Percentiles rank a stretch among this genome's conserved stretches.
These are phyloP conservation scores for Nyctanthes arbortristis DNA, from an alignment of 257 asterid genomes.

Conservation along the genomic window DNA sequence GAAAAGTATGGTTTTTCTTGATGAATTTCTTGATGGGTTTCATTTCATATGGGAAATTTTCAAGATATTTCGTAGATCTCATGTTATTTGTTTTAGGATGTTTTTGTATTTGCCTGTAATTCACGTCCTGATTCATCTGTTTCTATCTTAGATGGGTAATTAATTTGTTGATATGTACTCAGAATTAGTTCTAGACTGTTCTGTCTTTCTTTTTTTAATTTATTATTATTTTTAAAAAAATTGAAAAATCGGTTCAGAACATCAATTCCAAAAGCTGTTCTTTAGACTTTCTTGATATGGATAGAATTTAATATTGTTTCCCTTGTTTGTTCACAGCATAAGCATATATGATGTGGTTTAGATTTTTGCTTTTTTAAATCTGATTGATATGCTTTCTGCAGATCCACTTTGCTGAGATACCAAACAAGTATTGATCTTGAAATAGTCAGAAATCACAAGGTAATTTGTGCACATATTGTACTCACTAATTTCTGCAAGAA, in stretches of 20 bases:
- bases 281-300: slow-evolving; percentile 12
- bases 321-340: too few relatives aligned
- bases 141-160: slow-evolving; percentile 6
- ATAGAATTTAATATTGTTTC: slow-evolving; percentile 8
- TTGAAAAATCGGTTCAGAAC: neutral
- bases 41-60: slow-evolving; percentile 13
- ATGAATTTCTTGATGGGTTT: slow-evolving; percentile 24
- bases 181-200: slow-evolving; percentile 8
- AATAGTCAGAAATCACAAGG: neutral
- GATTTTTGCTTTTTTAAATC: neutral
- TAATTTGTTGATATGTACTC: slow-evolving; percentile 8
- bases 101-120: slow-evolving; percentile 7
- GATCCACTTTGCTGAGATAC: neutral
- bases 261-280: slow-evolving; percentile 11
- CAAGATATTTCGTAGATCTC: slow-evolving; percentile 3
- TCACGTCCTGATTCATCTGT: neutral
- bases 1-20: neutral
- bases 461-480: neutral
- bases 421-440: slow-evolving; percentile 16
- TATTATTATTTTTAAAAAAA: too few relatives aligned
- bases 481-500: neutral
- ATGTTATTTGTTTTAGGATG: slow-evolving; percentile 5
- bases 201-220: neutral
- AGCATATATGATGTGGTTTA: too few relatives aligned
- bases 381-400: slow-evolving; percentile 5